Evolutionary conservation across 2,329 filamentous ascomycete species (phyloP).

Genomic region (Biscogniauxia marginata): DNA sequence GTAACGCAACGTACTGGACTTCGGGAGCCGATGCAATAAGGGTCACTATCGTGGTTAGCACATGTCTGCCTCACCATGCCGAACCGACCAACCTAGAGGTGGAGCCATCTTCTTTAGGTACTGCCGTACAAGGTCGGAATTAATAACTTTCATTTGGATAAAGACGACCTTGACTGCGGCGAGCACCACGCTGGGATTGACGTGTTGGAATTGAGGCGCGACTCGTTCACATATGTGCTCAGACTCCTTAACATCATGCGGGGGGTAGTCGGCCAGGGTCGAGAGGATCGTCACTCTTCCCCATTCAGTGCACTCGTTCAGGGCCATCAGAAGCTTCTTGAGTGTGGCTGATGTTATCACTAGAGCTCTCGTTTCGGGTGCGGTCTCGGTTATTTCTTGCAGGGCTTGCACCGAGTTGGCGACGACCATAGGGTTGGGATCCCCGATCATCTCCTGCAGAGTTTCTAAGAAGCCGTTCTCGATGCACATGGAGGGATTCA

Average conservation of each 20-base stretch:
- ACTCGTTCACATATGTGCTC: conserved; percentile 98
- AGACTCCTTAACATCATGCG: conserved; percentile 87
- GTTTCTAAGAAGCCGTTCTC: conserved; percentile 96
- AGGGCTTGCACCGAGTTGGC: conserved; percentile 95
- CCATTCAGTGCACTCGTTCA: conserved; percentile 99
- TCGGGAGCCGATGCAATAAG: conserved; percentile 93
- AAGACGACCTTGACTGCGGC: conserved; percentile 99
- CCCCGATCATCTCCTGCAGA: conserved; percentile 92
- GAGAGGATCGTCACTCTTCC: conserved; percentile 90
- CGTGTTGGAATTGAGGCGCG: conserved; percentile 95
- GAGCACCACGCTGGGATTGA: conserved; percentile 93
- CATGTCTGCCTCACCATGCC: conserved; percentile 1
- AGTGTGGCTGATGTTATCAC: conserved; percentile 78
- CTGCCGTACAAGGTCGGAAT: conserved; percentile 72
- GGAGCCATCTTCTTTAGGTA: conserved; percentile 99
- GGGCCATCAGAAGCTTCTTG: conserved; percentile 93
- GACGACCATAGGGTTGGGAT: conserved; percentile 98
- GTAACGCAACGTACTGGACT: conserved; percentile 93
- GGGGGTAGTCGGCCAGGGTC: conserved; percentile 83
- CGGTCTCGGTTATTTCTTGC: conserved; percentile 84
- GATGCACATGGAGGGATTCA: conserved; percentile 88
- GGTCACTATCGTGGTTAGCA: conserved; percentile 63
- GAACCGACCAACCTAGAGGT: conserved; percentile 66
- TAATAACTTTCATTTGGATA: conserved; percentile 86
- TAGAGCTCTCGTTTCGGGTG: conserved; percentile 86